Percentiles rank a stretch among this genome's conserved stretches.
phyloP scores from a whole-genome alignment of 768 basidiomycete genomes.

The Amanita fuliginea region DNA sequence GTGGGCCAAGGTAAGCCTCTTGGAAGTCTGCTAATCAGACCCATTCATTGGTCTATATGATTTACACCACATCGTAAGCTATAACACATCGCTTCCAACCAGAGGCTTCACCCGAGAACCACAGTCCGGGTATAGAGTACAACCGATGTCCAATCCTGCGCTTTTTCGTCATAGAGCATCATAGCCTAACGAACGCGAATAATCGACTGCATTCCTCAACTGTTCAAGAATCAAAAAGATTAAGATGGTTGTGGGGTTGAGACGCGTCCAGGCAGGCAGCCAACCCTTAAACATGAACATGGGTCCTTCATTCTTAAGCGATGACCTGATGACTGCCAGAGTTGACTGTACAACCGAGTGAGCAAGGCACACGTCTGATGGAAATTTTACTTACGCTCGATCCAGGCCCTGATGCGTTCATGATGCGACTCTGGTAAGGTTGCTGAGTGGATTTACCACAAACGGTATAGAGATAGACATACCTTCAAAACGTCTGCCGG shows the following conservation, averaged over 20 bases:
- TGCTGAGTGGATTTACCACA: not conserved
- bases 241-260: conserved; percentile 81
- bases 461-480: conserved; percentile 5
- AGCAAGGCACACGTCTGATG: not conserved
- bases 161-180: conserved; percentile 13
- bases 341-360: conserved; percentile 41
- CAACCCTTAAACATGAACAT: conserved; percentile 94
- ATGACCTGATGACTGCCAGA: conserved; percentile 52
- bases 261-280: conserved; percentile 78
- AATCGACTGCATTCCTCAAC: conserved; percentile 63
- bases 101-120: no score
- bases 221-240: conserved; percentile 83
- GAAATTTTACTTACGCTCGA: conserved; percentile 40
- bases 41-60: no score
- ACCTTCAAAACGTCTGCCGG: conserved; percentile 82
- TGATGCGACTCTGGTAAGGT: conserved; percentile 56
- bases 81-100: no score
- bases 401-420: conserved; percentile 81
- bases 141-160: no score
- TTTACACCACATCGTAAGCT: no score
- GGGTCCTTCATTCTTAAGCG: conserved; percentile 63
- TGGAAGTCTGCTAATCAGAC: no score
- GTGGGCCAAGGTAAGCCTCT: not conserved
- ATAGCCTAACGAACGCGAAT: conserved; percentile 32
- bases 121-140: not conserved